Base-by-base conservation (phyloP, 2,329 filamentous ascomycete species). In the Penicillium sp. region DNA sequence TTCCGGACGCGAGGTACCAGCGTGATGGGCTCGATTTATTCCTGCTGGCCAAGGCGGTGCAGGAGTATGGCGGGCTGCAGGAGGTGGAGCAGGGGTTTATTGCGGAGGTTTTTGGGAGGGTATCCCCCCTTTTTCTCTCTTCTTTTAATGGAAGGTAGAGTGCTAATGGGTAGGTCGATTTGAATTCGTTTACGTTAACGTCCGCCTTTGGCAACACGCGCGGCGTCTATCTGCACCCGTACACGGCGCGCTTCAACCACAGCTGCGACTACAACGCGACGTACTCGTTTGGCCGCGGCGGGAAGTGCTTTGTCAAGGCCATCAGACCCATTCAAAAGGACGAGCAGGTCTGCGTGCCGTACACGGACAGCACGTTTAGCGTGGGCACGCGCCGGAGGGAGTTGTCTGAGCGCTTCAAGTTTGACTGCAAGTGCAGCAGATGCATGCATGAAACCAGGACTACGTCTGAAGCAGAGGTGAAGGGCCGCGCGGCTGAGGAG, bases 311-410 rank as follows among this genome's bases (percentile, higher is more conserved):
- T 14, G 64, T 85, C 30, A 79, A 82, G 33, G 78, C 83, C 0
- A 68, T 85, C 1, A 71, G 70, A 12, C 73, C 77, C 0, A 83
- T 87, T 59, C 67, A 72, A 18, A 74, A 77, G 57, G 78, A 77
- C 59, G 79, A 83, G 28, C 83, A 88, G 65, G 74, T 87, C 28
- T 81, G 78, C 62, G 82, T 86, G 58, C 81, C 83, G 3, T 88
- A 88, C 64, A 75, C 85, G 59, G 84, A 87, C 63, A 73, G 74
- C 35, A 83, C 80, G 0, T 77, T 79, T 40, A 78, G 82, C 0
- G 76, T 74, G 24, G 62, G 70, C 8, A 71, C 74, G n/a, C 79
- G 84, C 3, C 80, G 79, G 60, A 68, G 68, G 2, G 79, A 84
- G 62, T 75, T 87, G 1, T 68, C 70, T 47, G 69, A 75, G 23